Base-by-base conservation (phyloP, 805 yeast species). In the Candida nemodendra region DNA sequence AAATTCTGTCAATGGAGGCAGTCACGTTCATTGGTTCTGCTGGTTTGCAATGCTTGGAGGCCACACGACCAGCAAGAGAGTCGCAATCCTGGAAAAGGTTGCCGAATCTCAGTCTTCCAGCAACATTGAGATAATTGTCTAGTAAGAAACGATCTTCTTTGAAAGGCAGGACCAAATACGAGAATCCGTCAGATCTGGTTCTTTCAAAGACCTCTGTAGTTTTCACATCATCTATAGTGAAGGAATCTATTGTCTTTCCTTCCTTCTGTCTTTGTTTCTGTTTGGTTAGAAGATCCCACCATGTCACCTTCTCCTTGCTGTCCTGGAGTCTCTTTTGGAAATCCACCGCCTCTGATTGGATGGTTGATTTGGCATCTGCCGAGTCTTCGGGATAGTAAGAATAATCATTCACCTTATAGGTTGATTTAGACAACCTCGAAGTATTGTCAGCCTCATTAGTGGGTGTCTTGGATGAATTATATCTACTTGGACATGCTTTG, bases 11-110 rank as follows among this genome's bases (percentile, higher is more conserved):
- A 18, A 90, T 96, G 18, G 93, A 81, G 1, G 97, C 97, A 8
- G 98, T 90, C 29, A 90, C 98, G 58, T 90, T 84, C 62, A 89
- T 88, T 9, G 98, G 97, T 57, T 85, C 89, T 0, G 96, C 95
- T 0, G 98, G 98, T n/a, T 84, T 72, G 64, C 95, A 86, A 60
- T 90, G 97, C 55, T 85, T 76, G 61, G 89, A 85, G 16, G 96
- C 95, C 53, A 90, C 89, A 56, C 91, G 79, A 24, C 97, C 98
- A 2, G 97, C 96, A 44, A 90, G 68, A 4, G 96, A 90, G 57
- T 90, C 98, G 54, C 90, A 69, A 63, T 90, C 98, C 68, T 90
- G 96, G 63, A 90, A 90, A 47, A 90, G 70, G 61, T 89, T 96
- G 27, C 97, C 98, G 52, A 87, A 87, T 55, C 96, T 72, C 55